These are phyloP conservation scores for Anisodus tanguticus DNA, from an alignment of 257 asterid genomes.

Conservation along the genomic window DNA sequence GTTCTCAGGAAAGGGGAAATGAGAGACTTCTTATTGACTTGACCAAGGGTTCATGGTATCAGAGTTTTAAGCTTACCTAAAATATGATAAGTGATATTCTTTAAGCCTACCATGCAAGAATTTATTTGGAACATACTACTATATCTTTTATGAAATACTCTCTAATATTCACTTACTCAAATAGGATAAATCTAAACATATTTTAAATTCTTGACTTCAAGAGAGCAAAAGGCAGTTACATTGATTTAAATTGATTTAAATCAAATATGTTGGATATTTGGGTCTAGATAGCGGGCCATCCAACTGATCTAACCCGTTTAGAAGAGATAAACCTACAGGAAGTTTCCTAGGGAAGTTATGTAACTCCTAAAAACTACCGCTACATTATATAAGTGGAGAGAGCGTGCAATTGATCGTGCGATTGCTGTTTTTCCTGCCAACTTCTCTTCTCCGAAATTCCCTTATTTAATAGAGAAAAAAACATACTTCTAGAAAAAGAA, in stretches of 20 bases:
- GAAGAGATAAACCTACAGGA: too few relatives aligned
- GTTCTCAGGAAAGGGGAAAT: neutral
- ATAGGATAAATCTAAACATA: neutral
- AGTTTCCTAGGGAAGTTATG: too few relatives aligned
- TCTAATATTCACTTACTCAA: neutral
- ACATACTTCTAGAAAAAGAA: too few relatives aligned
- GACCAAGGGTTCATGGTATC: neutral
- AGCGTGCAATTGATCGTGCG: too few relatives aligned
- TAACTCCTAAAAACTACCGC: too few relatives aligned
- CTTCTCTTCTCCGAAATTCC: too few relatives aligned
- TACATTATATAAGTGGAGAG: too few relatives aligned
- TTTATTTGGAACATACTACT: neutral
- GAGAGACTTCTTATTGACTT: neutral
- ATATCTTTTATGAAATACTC: neutral
- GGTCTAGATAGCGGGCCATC: too few relatives aligned
- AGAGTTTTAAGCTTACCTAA: neutral
- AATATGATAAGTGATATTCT: slow-evolving; percentile 13
- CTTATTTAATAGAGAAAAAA: too few relatives aligned
- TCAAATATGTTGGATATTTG: neutral
- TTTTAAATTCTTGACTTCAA: neutral
- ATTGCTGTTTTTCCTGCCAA: too few relatives aligned
- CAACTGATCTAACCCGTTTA: too few relatives aligned
- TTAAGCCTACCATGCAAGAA: neutral
- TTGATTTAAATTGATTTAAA: neutral
- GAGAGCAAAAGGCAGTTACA: neutral